Evolutionary conservation across 2,329 filamentous ascomycete genomes (phyloP), one percentile per base, ranked within the genome.

Genomic region (Chaetomiaceae sp.): DNA sequence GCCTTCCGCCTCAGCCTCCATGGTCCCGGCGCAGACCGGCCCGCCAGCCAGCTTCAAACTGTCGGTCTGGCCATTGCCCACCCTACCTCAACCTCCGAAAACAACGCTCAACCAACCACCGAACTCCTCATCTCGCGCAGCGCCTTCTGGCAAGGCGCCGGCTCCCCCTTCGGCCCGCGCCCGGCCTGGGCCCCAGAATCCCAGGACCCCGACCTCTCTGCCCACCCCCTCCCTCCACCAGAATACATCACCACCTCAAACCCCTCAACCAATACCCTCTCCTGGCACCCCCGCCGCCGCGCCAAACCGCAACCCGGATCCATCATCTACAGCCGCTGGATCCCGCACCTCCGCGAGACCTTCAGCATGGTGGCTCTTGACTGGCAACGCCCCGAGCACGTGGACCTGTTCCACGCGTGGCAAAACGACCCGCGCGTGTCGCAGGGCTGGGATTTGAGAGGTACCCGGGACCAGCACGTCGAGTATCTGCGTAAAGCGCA

Each of bases 351-450:
- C 37, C 75, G 82, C 56, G 85, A 91, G 74, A 86, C 82, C 59
- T 91, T 91, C 68, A 88, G 84, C 56, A 87, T 91, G 75, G 76
- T 87, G n/a, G 83, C 82, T 11, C 76, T 92, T 1, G 84, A 91
- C 67, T 88, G 81, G 69, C 64, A 76, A 29, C 74, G 88, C 63
- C 65, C 73, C 1, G 75, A 81, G 62, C 87, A 92, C 69, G 71
- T 91, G 47, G 71, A 75, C 15, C 75, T 89, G 5, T 91, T 92
- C 74, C 84, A 91, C 69, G 77, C 76, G 53, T 92, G 88, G 88
- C 88, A 91, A 70, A 92, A 92, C 65, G 88, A 91, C 65, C 88
- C 88, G 48, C 85, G 88, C 47, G 88, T 92, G 29, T 86, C 86
- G 4, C 81, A 85, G 64, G 87, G 87, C 4, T 91, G 88, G 88